Conservation (phyloP, 2,329 filamentous ascomycete genomes). For the Fusarium sp. region DNA sequence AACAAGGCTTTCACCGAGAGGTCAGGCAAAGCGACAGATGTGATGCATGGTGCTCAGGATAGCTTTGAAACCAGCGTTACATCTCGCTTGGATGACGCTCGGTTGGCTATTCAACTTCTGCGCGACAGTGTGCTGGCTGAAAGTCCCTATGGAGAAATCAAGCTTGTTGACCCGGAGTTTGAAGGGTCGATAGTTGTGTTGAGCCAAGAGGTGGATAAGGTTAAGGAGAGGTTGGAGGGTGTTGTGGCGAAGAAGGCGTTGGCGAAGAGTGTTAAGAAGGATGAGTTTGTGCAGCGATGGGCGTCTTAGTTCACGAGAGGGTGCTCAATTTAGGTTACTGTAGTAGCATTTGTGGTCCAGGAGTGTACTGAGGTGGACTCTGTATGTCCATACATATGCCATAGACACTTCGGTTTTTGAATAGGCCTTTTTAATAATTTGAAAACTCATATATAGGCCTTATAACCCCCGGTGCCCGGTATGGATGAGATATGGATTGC, state of each 20-base stretch:
- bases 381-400: neutral
- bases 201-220: constrained; percentile 59
- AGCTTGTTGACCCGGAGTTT: constrained; percentile 66
- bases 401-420: neutral
- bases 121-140: constrained; percentile 67
- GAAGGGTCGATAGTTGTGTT: constrained; percentile 64
- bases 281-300: constrained; percentile 61
- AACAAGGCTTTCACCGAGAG: constrained; percentile 57
- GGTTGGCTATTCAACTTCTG: constrained; percentile 63
- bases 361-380: too few species aligned
- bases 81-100: constrained; percentile 61
- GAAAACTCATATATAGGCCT: too few species aligned
- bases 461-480: too few species aligned
- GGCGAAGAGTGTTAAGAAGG: constrained; percentile 61
- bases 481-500: too few species aligned
- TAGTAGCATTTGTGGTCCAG: too few species aligned
- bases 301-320: neutral
- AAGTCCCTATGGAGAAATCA: constrained; percentile 62
- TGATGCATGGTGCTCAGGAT: constrained; percentile 62
- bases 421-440: neutral
- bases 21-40: constrained; percentile 58
- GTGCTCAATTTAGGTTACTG: neutral
- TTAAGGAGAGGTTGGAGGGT: constrained; percentile 55
- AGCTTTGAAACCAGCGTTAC: constrained; percentile 62
- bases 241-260: constrained; percentile 56